These are phyloP conservation scores for Aspergillus pseudonomiae DNA, from an alignment of 2,329 filamentous ascomycete species.

Conservation along the genomic window DNA sequence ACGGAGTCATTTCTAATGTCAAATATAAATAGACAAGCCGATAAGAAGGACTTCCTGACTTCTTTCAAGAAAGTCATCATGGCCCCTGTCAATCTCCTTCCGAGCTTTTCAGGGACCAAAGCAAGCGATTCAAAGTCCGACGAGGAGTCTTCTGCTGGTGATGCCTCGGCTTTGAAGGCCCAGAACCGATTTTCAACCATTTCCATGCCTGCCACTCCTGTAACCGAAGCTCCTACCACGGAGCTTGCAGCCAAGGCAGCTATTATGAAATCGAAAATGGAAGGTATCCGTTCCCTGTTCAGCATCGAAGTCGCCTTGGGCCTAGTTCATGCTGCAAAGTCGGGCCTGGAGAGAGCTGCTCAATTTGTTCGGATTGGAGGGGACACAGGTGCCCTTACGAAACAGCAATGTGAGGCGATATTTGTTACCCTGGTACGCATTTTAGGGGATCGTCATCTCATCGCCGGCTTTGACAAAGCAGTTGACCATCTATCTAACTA, in stretches of 20 bases:
- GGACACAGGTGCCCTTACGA: slow-evolving; percentile 78
- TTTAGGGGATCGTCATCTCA: slow-evolving; percentile 83
- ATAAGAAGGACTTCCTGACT: slow-evolving; percentile 93
- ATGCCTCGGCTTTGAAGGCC: slow-evolving; percentile 29
- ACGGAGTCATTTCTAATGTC: slow-evolving; percentile 95
- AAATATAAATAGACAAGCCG: slow-evolving; percentile 89
- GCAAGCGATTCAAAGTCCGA: slow-evolving; percentile 42
- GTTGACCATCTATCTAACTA: slow-evolving; percentile 89
- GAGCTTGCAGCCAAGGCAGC: slow-evolving; percentile 97
- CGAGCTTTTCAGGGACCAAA: slow-evolving; percentile 68
- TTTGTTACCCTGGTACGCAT: slow-evolving; percentile 84
- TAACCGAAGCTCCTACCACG: slow-evolving; percentile 75
- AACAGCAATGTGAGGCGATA: slow-evolving; percentile 84
- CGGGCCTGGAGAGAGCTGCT: slow-evolving; percentile 80
- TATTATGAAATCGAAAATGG: slow-evolving; percentile 90
- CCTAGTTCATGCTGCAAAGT: slow-evolving; percentile 85
- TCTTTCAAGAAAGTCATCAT: slow-evolving; percentile 99
- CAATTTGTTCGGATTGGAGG: slow-evolving; percentile 80
- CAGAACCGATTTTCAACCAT: slow-evolving; percentile 44
- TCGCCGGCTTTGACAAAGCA: slow-evolving; percentile 89
- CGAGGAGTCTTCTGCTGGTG: slow-evolving; percentile 22
- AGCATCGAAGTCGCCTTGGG: slow-evolving; percentile 93
- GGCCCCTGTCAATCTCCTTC: slow-evolving; percentile 93
- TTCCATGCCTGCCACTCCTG: slow-evolving; percentile 35
- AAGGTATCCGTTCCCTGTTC: slow-evolving; percentile 93